Evolutionary conservation across 2,329 filamentous ascomycete species (phyloP), one percentile per base, ranked within the genome.

Genomic region (Pleurostoma richardsiae): DNA sequence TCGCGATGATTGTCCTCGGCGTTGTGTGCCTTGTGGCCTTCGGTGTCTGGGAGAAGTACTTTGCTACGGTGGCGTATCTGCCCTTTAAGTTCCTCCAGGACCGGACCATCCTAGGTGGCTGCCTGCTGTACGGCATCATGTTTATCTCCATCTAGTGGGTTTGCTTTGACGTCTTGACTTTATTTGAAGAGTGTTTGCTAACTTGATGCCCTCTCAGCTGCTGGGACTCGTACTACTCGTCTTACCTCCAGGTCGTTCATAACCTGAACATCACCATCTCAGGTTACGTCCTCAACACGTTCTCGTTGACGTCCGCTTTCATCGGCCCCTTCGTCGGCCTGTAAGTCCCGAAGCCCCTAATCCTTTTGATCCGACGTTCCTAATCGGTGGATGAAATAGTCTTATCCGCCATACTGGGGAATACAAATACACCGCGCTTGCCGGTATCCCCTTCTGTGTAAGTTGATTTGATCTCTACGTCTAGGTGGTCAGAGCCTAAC

Each of bases 1-100:
- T 76, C 39, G 57, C 64, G 19, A 74, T 77, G 71, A 62, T 65
- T 31, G 70, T 76, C 2, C 51, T 82, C n/a, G 80, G 81, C 1
- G 62, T 71, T 5, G 54, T 77, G 6, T 72, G 77, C 48, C 60
- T 84, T 2, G 51, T 74, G 10, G 46, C 64, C n/a, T 70, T 76
- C 47, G 67, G 63, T 1, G 50, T 70, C 3, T 73, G 70, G 61
- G 74, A 80, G 56, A 68, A 61, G 27, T 77, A 67, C 19, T 51
- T 74, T 39, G 71, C 76, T 0, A 68, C 65, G 1, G 67, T 71
- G 29, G 73, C 73, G 30, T 68, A 80, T 50, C 63, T 80, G 30
- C 72, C 65, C 2, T 69, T 61, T 49, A 57, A 59, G 47, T 55
- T 75, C 47, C 58, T 73, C 53, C 49, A 52, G 5, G 52, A 58